A percentile compares a stretch with the other conserved stretches of the same genome.
phyloP scores from a whole-genome alignment of 176 grass and related monocot species.

The Phoenix roebelenii region DNA sequence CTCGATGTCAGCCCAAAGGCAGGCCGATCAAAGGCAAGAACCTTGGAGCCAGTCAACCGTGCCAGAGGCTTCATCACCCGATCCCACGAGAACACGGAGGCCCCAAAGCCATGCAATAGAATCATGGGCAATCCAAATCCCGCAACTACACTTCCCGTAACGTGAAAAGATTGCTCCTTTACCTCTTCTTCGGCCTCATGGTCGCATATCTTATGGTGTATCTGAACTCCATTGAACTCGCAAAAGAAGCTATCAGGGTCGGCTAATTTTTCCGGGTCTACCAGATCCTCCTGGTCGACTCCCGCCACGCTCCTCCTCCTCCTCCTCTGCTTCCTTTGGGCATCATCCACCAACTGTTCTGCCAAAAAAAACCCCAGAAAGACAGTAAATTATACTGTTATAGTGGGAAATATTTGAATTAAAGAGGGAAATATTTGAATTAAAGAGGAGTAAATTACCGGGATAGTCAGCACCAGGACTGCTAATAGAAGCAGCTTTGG shows the following conservation, averaged over 20 bases:
- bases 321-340: neutral
- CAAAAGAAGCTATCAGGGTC: conserved; percentile 80
- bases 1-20: conserved; percentile 73
- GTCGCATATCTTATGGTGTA: conserved; percentile 77
- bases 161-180: conserved; percentile 14
- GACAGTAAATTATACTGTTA: neutral
- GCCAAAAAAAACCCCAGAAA: neutral
- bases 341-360: neutral
- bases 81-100: conserved; percentile 80
- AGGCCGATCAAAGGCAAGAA: conserved; percentile 82
- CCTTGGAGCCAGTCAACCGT: conserved; percentile 42
- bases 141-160: neutral
- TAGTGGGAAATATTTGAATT: neutral
- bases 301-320: conserved; percentile 50
- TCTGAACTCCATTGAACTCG: conserved; percentile 54
- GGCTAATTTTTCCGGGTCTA: conserved; percentile 49
- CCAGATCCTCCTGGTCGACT: conserved; percentile 68
- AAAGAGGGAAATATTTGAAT: neutral
- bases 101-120: conserved; percentile 80
- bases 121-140: conserved; percentile 38
- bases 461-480: conserved; percentile 5
- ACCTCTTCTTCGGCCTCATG: conserved; percentile 14
- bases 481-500: neutral
- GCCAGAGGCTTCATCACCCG: conserved; percentile 55
- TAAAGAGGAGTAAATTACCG: neutral